These are phyloP conservation scores for Eucalyptus regnans DNA, from an alignment of 345 rosid genomes.

Conservation along the genomic window DNA sequence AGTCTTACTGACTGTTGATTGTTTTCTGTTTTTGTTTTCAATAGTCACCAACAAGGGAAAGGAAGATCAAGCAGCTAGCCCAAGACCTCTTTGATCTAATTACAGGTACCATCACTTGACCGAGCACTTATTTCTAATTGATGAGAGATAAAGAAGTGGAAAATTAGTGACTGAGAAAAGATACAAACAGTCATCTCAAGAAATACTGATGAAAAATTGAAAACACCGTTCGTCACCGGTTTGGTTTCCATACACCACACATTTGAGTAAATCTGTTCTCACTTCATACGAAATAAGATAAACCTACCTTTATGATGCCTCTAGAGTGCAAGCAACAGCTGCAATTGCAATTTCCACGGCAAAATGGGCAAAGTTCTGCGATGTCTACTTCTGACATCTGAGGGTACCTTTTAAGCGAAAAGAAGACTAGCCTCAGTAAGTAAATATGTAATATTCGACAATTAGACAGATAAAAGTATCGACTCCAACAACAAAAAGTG, in stretches of 20 bases:
- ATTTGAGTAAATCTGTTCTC: neutral
- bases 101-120: neutral
- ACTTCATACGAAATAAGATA: neutral
- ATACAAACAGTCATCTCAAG: neutral
- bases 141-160: neutral
- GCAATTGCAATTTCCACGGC: conserved; percentile 78
- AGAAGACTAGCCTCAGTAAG: neutral
- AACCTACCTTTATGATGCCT: conserved; percentile 48
- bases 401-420: conserved; percentile 50
- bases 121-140: neutral
- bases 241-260: neutral
- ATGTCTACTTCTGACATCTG: conserved; percentile 37
- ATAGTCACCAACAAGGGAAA: neutral
- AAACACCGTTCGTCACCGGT: neutral
- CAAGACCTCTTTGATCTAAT: neutral
- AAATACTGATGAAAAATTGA: neutral
- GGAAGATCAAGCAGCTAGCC: neutral
- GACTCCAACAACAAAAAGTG: neutral
- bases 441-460: neutral
- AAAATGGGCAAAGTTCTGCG: conserved; percentile 56
- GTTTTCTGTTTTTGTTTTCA: neutral
- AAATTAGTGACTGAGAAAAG: neutral
- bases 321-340: conserved; percentile 55
- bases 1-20: neutral
- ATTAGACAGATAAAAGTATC: neutral